phyloP scores from a whole-genome alignment of 1,284 basidiomycete genomes.

The Golubevia pallescens region DNA sequence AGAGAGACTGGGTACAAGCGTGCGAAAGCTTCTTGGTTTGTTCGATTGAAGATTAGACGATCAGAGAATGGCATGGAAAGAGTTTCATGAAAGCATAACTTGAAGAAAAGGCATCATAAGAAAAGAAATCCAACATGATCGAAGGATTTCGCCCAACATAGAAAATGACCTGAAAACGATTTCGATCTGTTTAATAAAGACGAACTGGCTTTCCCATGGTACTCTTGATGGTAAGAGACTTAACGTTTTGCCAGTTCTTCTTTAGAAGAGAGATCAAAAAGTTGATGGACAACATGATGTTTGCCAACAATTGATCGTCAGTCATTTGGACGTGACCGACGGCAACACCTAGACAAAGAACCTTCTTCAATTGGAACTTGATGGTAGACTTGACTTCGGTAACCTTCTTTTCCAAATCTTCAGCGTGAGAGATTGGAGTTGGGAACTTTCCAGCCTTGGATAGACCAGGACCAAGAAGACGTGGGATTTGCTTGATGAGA shows the following conservation, averaged over 20 bases:
- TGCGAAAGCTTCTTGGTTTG: no score
- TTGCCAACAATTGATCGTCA: slow-evolving; percentile 94
- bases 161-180: no score
- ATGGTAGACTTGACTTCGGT: slow-evolving; percentile 96
- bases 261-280: slow-evolving; percentile 99
- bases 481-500: slow-evolving; percentile 99
- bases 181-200: no score
- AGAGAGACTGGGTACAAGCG: no score
- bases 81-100: no score
- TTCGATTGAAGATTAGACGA: no score
- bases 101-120: no score
- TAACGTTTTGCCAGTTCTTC: slow-evolving; percentile 99
- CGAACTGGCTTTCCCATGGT: slow-evolving; percentile 99
- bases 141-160: no score
- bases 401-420: slow-evolving; percentile 91
- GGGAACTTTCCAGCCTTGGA: slow-evolving; percentile 99
- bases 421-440: slow-evolving; percentile 84
- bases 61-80: no score
- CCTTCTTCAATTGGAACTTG: slow-evolving; percentile 77
- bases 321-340: slow-evolving; percentile 97
- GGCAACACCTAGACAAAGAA: slow-evolving; percentile 97
- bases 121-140: no score
- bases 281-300: slow-evolving; percentile 99
- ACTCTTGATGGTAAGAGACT: slow-evolving; percentile 96
- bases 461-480: slow-evolving; percentile 98